A percentile compares a stretch with the other conserved stretches of the same genome.
Evolutionary conservation across 352 stramenopile genomes (phyloP).

Genomic region (Pythium pyrilobum): DNA sequence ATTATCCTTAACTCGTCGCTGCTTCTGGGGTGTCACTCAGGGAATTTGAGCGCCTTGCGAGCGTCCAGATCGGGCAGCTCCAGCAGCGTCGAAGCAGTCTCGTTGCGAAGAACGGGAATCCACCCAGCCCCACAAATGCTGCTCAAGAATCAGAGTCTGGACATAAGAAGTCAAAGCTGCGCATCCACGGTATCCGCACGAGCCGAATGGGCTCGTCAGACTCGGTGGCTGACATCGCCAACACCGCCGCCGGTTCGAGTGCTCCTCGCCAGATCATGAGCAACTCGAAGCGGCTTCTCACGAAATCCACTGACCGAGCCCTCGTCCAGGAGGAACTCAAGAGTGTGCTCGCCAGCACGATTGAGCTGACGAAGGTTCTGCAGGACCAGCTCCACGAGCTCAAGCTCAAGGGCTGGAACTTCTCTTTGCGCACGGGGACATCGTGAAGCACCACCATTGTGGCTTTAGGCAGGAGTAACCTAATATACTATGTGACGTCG

Average conservation of each 20-base stretch:
- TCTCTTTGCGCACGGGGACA: constrained; percentile 21
- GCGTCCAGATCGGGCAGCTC: constrained; percentile 48
- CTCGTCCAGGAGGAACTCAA: constrained; percentile 73
- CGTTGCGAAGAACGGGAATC: neutral
- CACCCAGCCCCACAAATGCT: neutral
- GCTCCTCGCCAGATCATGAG: neutral
- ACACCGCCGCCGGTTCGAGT: too few relatives aligned
- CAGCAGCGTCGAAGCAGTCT: constrained; percentile 8
- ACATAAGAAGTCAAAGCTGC: constrained; percentile 16
- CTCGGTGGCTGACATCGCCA: constrained; percentile 1
- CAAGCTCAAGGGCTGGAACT: constrained; percentile 78
- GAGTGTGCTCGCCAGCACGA: constrained; percentile 50
- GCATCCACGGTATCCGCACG: constrained; percentile 20
- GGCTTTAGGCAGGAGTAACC: neutral
- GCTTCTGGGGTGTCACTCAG: constrained; percentile 32
- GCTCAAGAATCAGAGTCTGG: neutral
- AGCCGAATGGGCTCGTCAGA: constrained; percentile 8
- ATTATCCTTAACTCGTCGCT: constrained; percentile 36
- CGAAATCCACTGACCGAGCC: constrained; percentile 37
- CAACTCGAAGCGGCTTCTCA: constrained; percentile 16
- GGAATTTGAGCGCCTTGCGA: constrained; percentile 69
- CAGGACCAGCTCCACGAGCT: constrained; percentile 76
- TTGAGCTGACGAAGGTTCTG: constrained; percentile 63
- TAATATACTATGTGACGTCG: constrained; percentile 7
- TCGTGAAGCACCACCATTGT: too few relatives aligned